Evolutionary conservation across 768 basidiomycete genomes (phyloP), one percentile per base, ranked within the genome.

Genomic region (Collybia nuda): DNA sequence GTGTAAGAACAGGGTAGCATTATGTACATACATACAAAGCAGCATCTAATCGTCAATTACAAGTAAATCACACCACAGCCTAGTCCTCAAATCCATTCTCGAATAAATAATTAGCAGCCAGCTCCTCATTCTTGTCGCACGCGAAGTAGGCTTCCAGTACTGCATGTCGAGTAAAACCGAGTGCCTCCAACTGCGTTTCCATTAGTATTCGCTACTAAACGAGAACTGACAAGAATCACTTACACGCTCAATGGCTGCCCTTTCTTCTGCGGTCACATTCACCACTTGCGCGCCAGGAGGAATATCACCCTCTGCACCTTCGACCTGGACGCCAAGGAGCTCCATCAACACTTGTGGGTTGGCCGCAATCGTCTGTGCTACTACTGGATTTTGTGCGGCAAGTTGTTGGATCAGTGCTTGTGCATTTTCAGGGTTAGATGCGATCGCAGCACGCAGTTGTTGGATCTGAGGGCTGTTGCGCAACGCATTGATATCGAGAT

Each of bases 91-190:
- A 86, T 23, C 74, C 73, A 48, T 70, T 61, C 58, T 96, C 94
- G 56, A 98, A 95, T 59, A 98, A 68, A 60, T 86, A 96, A 63
- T 97, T 97, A 12, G 96, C 97, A 7, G 97, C 94, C 17, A 95
- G 71, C 63, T 98, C 93, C 70, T 98, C 97, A 63, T 98, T 93
- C 79, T 91, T 93, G 67, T 93, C 97, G 67, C 95, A 98, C 1
- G 86, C 90, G 63, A 96, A 82, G 69, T 90, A 99, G 1, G 97
- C 97, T 67, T 98, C 83, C 29, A 95, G 71, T n/a, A 78, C 96
- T 0, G 75, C 73, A 39, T 93, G 77, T 36, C 92, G 80, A 15
- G 90, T 67, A 67, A 99, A 98, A 0, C 97, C 96, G 40, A 98
- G 82, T 1, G 73, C 86, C 69, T 91, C 82, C 54, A 97, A 75